Percentiles rank a stretch among this genome's conserved stretches.
Evolutionary conservation across 2,329 filamentous ascomycete genomes (phyloP).

Genomic region (Epichloe typhina): DNA sequence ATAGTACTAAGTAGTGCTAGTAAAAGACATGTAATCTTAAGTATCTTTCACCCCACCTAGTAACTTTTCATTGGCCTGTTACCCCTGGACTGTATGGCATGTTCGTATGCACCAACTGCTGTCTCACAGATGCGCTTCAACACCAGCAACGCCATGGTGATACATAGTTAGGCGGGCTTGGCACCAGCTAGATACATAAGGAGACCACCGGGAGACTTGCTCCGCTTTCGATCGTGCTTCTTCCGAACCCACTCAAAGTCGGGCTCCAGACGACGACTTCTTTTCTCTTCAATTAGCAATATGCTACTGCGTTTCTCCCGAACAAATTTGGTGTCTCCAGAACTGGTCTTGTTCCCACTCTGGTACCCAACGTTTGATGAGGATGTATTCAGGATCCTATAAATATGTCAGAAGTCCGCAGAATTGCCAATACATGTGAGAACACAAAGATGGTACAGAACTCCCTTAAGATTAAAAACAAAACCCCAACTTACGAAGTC

Average conservation of each 20-base stretch:
- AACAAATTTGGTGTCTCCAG: slow-evolving; percentile 53
- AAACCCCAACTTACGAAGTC: slow-evolving; percentile 33
- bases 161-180: neutral
- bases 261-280: slow-evolving; percentile 27
- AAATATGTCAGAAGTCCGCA: neutral
- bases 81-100: no score
- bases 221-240: slow-evolving; percentile 39
- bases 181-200: slow-evolving; percentile 45
- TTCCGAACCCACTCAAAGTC: slow-evolving; percentile 46
- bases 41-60: no score
- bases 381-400: slow-evolving; percentile 53
- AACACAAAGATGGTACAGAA: no score
- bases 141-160: no score
- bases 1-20: no score
- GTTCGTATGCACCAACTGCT: no score
- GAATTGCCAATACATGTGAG: no score
- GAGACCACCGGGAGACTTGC: slow-evolving; percentile 38
- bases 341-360: slow-evolving; percentile 59
- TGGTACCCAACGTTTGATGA: slow-evolving; percentile 62
- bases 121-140: no score
- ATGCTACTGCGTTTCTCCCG: slow-evolving; percentile 41
- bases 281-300: slow-evolving; percentile 34
- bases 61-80: no score
- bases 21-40: no score
- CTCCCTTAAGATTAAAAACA: no score